phyloP scores from a whole-genome alignment of 345 rosid genomes.

The Lumnitzera racemosa region DNA sequence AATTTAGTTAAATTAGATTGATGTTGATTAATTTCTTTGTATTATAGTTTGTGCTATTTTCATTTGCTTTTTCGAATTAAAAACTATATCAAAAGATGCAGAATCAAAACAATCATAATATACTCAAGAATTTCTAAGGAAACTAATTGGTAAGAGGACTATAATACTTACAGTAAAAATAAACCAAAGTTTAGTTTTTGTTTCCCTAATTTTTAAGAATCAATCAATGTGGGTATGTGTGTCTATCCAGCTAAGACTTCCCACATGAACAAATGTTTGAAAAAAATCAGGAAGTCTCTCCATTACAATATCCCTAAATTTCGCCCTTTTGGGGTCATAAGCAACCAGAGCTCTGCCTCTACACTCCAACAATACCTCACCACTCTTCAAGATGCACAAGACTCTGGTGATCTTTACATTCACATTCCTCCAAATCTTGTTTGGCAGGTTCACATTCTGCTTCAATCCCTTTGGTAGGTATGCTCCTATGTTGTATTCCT shows the following conservation, averaged over 20 bases:
- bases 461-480: constrained; percentile 69
- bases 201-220: neutral
- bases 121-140: neutral
- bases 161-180: too few species aligned
- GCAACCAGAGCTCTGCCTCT: constrained; percentile 58
- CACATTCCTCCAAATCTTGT: constrained; percentile 43
- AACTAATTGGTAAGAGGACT: neutral
- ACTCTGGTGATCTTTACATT: constrained; percentile 47
- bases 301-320: constrained; percentile 50
- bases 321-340: constrained; percentile 54
- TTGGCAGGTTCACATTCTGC: constrained; percentile 32
- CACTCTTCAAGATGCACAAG: constrained; percentile 49
- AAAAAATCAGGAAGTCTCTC: constrained; percentile 72
- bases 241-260: constrained; percentile 64
- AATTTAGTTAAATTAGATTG: too few species aligned
- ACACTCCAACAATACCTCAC: constrained; percentile 78
- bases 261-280: constrained; percentile 59
- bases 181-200: neutral
- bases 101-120: too few species aligned
- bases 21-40: too few species aligned
- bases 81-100: too few species aligned
- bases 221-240: neutral
- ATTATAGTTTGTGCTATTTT: too few species aligned
- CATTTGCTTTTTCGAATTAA: too few species aligned
- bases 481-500: constrained; percentile 51